These are phyloP conservation scores for Chlorokybus atmophyticus DNA, from an alignment of 139 green algal species.

Conservation along the genomic window DNA sequence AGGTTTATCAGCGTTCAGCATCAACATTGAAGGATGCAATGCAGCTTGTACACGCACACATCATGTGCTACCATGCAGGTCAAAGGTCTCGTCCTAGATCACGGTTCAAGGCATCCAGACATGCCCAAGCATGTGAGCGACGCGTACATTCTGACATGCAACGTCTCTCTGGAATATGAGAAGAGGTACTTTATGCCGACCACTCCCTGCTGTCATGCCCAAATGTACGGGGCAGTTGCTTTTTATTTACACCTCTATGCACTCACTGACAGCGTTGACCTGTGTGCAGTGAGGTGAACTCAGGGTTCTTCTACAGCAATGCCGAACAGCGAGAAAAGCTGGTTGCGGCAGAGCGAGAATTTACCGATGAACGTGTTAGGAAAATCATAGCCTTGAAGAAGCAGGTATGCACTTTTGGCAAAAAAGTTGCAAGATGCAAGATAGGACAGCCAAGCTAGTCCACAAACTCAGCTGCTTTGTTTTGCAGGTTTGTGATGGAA, in stretches of 20 bases:
- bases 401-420: too few species aligned
- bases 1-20: too few species aligned
- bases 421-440: too few species aligned
- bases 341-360: slow-evolving; percentile 80
- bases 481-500: slow-evolving; percentile 60
- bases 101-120: slow-evolving; percentile 89
- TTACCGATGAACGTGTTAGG: slow-evolving; percentile 80
- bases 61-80: slow-evolving; percentile 32
- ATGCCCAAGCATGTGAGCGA: slow-evolving; percentile 92
- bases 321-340: slow-evolving; percentile 95
- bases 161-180: slow-evolving; percentile 98
- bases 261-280: too few species aligned
- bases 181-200: too few species aligned
- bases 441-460: too few species aligned
- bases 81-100: slow-evolving; percentile 88
- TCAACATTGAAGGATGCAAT: too few species aligned
- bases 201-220: too few species aligned
- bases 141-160: slow-evolving; percentile 83
- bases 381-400: slow-evolving; percentile 89
- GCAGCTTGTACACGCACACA: too few species aligned
- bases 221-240: too few species aligned
- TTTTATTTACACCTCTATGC: too few species aligned
- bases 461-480: too few species aligned
- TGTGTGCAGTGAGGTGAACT: slow-evolving; percentile 73
- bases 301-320: slow-evolving; percentile 91